Percentiles rank a stretch among this genome's conserved stretches.
These are phyloP conservation scores for Nicotiana sylvestris DNA, from an alignment of 257 asterid genomes.

Conservation along the genomic window DNA sequence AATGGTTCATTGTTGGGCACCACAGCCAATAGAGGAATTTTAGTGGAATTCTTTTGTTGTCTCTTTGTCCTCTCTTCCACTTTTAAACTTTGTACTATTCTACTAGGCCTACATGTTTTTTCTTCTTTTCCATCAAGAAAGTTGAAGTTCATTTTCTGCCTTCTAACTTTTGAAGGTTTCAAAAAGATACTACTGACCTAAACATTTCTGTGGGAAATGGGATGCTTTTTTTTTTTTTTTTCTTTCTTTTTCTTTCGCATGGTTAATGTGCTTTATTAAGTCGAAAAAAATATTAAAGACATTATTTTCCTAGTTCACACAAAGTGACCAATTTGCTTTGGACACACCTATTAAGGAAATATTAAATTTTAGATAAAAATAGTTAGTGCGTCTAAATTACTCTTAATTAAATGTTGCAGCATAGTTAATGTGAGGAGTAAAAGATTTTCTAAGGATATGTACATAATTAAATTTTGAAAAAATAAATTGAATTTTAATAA, in stretches of 20 bases:
- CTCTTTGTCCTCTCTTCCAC: slow-evolving; percentile 13
- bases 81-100: slow-evolving; percentile 21
- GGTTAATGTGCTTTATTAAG: neutral
- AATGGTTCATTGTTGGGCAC: slow-evolving; percentile 5
- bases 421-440: too few species aligned
- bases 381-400: too few species aligned
- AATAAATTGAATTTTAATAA: too few species aligned
- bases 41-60: slow-evolving; percentile 22
- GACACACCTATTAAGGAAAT: too few species aligned
- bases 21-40: slow-evolving; percentile 10
- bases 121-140: slow-evolving; percentile 35
- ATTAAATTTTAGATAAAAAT: too few species aligned
- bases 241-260: neutral
- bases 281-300: neutral
- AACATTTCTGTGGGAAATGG: slow-evolving; percentile 21
- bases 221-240: neutral
- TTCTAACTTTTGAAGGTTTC: slow-evolving; percentile 11
- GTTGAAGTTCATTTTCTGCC: slow-evolving; percentile 21
- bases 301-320: too few species aligned
- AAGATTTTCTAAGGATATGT: too few species aligned
- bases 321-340: too few species aligned
- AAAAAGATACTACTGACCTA: slow-evolving; percentile 23
- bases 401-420: too few species aligned
- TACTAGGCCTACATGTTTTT: slow-evolving; percentile 19
- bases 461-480: too few species aligned